phyloP scores from a whole-genome alignment of 805 yeast species.

The Kodamaea kakaduensis region DNA sequence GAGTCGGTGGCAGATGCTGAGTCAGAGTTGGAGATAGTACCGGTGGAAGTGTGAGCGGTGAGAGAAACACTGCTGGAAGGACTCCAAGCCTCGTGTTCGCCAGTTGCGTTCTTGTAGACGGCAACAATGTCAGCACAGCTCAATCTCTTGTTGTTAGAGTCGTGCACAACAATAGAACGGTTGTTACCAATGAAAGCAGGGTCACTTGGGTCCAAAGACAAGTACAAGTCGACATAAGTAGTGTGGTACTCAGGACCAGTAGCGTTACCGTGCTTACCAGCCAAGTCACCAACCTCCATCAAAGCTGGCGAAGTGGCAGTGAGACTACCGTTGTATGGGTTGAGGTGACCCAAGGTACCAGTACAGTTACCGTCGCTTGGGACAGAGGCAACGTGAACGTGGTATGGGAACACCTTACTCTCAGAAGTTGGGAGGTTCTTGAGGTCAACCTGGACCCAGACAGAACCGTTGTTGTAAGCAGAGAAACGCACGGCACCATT shows the following conservation, averaged over 20 bases:
- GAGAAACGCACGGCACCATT: conserved; percentile 29
- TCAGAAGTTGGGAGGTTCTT: conserved; percentile 25
- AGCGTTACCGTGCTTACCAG: conserved; percentile 37
- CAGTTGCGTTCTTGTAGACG: conserved; percentile 6
- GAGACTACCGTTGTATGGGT: conserved; percentile 35
- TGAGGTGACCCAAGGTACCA: conserved; percentile 34
- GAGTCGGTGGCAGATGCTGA: conserved; percentile 5
- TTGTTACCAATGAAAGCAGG: conserved; percentile 21
- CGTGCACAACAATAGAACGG: conserved; percentile 37
- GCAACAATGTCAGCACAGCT: conserved; percentile 38
- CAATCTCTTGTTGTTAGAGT: conserved; percentile 26
- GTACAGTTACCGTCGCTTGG: conserved; percentile 31
- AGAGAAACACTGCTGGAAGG: conserved; percentile 8
- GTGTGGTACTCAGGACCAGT: conserved; percentile 23
- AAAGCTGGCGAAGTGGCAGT: conserved; percentile 16
- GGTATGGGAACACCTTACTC: conserved; percentile 41
- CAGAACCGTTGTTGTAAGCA: conserved; percentile 29
- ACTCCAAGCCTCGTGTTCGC: conserved; percentile 6
- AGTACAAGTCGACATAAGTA: conserved; percentile 20
- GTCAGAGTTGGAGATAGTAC: conserved; percentile 6
- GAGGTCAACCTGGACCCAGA: conserved; percentile 29
- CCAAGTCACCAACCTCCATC: conserved; percentile 36
- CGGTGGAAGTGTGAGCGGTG: conserved; percentile 7
- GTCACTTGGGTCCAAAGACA: conserved; percentile 22
- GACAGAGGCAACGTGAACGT: conserved; percentile 35